Percentiles rank a stretch among this genome's conserved stretches.
These are phyloP conservation scores for Saposhnikovia divaricata DNA, from an alignment of 129 eudicot species.

Conservation along the genomic window DNA sequence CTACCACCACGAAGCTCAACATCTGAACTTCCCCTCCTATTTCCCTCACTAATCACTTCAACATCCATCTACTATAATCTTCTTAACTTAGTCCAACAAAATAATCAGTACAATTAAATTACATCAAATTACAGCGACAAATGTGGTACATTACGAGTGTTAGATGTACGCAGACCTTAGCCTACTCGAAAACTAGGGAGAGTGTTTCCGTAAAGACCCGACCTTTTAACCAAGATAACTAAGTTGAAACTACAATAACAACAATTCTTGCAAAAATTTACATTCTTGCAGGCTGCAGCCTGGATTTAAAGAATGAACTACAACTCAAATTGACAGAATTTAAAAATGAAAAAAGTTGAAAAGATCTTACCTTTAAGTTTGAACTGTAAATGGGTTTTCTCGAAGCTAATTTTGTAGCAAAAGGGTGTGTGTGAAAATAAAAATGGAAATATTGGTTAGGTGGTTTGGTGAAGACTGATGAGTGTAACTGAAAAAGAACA, in stretches of 20 bases:
- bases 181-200: background rate
- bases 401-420: background rate
- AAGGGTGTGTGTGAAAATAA: too few relatives aligned
- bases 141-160: background rate
- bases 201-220: background rate
- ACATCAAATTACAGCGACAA: background rate
- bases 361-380: background rate
- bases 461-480: background rate
- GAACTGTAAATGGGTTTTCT: background rate
- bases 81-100: background rate
- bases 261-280: background rate
- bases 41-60: slow-evolving; percentile 23
- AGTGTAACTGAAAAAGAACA: background rate
- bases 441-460: background rate
- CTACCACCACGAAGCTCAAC: slow-evolving; percentile 9
- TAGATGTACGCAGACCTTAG: background rate
- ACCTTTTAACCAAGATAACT: background rate
- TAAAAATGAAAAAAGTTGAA: background rate
- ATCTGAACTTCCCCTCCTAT: slow-evolving; percentile 21
- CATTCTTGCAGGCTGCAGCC: background rate
- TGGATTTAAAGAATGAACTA: background rate
- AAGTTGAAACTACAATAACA: background rate
- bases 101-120: background rate
- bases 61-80: slow-evolving; percentile 16
- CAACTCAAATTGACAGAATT: background rate